A percentile compares a stretch with the other conserved stretches of the same genome.
These are phyloP conservation scores for Candolleomyces efflorescens DNA, from an alignment of 768 basidiomycete genomes.

Conservation along the genomic window DNA sequence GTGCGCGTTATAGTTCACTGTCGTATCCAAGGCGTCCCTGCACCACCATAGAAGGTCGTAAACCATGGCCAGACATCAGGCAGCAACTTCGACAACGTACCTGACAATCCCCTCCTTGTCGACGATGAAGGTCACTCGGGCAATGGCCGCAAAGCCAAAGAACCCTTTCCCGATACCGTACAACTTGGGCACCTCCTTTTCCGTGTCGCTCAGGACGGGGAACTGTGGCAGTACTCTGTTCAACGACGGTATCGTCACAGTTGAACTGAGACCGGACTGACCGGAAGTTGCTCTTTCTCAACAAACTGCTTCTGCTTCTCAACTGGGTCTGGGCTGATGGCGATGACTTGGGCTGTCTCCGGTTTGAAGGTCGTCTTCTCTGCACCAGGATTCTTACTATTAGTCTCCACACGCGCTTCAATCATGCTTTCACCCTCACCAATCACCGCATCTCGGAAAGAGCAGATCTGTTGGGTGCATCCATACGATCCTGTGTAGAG, in stretches of 20 bases:
- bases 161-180: slow-evolving; percentile 67
- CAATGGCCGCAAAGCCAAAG: slow-evolving; percentile 55
- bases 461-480: slow-evolving; percentile 79
- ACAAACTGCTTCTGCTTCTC: slow-evolving; percentile 73
- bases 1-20: slow-evolving; percentile 62
- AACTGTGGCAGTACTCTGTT: slow-evolving; percentile 53
- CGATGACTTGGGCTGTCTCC: slow-evolving; percentile 62
- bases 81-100: slow-evolving; percentile 29
- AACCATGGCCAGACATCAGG: not conserved
- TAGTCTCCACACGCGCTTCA: not conserved
- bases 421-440: slow-evolving; percentile 34
- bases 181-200: slow-evolving; percentile 56
- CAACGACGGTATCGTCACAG: not conserved
- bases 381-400: slow-evolving; percentile 18
- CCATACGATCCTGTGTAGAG: slow-evolving; percentile 56
- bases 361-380: slow-evolving; percentile 64
- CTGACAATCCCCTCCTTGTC: slow-evolving; percentile 65
- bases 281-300: slow-evolving; percentile 63
- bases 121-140: slow-evolving; percentile 73
- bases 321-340: slow-evolving; percentile 70
- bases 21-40: slow-evolving; percentile 54
- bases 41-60: not conserved
- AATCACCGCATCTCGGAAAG: slow-evolving; percentile 74
- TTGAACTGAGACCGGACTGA: slow-evolving; percentile 24
- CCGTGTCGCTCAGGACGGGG: slow-evolving; percentile 71